phyloP scores from a whole-genome alignment of 2,329 filamentous ascomycete genomes.

The Aspergillus oerlinghausenensis region DNA sequence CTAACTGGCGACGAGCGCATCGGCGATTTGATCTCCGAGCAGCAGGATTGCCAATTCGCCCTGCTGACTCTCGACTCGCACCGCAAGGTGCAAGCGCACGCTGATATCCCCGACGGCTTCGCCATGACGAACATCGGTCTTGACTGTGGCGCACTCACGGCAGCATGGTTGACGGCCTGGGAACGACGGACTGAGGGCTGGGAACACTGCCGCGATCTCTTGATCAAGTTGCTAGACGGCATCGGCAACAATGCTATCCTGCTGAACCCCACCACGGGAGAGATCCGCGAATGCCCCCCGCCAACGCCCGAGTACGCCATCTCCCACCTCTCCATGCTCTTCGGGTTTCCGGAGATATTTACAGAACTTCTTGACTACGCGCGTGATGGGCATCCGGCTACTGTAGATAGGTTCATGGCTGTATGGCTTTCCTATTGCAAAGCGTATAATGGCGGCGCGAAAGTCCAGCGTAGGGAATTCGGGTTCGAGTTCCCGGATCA shows the following conservation, averaged over 20 bases:
- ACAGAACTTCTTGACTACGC: background rate
- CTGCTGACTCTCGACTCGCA: slow-evolving; percentile 53
- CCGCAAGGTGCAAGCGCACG: slow-evolving; percentile 55
- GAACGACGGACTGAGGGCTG: slow-evolving; percentile 53
- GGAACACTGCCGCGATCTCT: slow-evolving; percentile 50
- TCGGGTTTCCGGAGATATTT: background rate
- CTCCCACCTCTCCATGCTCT: background rate
- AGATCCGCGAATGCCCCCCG: background rate
- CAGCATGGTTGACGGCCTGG: slow-evolving; percentile 57
- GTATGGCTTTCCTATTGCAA: background rate
- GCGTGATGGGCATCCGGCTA: background rate
- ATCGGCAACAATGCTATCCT: slow-evolving; percentile 33
- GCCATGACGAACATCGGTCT: slow-evolving; percentile 46
- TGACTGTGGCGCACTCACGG: slow-evolving; percentile 56
- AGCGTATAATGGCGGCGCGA: background rate
- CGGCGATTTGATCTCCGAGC: slow-evolving; percentile 51
- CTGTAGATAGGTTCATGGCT: background rate
- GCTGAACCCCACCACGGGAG: background rate
- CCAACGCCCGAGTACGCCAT: background rate
- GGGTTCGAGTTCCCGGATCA: background rate
- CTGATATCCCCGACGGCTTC: slow-evolving; percentile 43
- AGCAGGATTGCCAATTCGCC: slow-evolving; percentile 51
- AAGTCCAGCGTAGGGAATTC: background rate
- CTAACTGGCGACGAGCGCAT: slow-evolving; percentile 55
- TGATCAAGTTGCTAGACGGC: slow-evolving; percentile 47